Base-by-base conservation (phyloP, 2,329 filamentous ascomycete genomes). In the Ceratocystis colombiana region DNA sequence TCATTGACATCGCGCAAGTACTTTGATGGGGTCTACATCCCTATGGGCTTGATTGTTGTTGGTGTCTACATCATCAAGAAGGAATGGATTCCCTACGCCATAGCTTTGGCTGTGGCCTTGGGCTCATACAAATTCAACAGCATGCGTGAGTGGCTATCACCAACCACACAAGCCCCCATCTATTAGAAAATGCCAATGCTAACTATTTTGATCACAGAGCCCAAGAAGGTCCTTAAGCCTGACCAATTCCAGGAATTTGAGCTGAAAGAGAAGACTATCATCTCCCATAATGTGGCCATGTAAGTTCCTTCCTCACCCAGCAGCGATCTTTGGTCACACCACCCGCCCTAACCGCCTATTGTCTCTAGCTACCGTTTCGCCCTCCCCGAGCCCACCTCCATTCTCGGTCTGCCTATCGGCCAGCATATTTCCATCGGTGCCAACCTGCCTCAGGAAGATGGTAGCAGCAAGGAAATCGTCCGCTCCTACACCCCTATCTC, bases 261-360 rank as follows among this genome's bases (percentile, higher is more conserved):
- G 75, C 87, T 99, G 72, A 87, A 88, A 77, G 90, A 97, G 77
- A 97, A 96, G 84, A 97, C 88, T 15, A 83, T 95, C 70, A 87
- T 97, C 73, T 96, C 93, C 41, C 94, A 97, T 84, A 99, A 99
- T 81, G 93, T 96, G 68, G 92, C 93, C 77, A 96, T 99, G 88
- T 91, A 78, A 73, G 83, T 77, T 28, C 5, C 37, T 33, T 33
- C 3, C 33, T 37, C 46, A 41, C 30, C 62, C 46, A 28, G 28
- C 25, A 44, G 25, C 48, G 44, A 15, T 25, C 22, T 37, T 50
- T 12, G 5, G 22, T 57, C 37, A 2, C 41, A 64, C 59, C 53
- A 17, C 15, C 1, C 7, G 2, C 28, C 12, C 17, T 59, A 17
- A 59, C 30, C 17, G 17, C 28, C 55, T 65, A 48, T 45, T 44